phyloP scores from a whole-genome alignment of 805 yeast genomes.

The Yarrowia sp. region DNA sequence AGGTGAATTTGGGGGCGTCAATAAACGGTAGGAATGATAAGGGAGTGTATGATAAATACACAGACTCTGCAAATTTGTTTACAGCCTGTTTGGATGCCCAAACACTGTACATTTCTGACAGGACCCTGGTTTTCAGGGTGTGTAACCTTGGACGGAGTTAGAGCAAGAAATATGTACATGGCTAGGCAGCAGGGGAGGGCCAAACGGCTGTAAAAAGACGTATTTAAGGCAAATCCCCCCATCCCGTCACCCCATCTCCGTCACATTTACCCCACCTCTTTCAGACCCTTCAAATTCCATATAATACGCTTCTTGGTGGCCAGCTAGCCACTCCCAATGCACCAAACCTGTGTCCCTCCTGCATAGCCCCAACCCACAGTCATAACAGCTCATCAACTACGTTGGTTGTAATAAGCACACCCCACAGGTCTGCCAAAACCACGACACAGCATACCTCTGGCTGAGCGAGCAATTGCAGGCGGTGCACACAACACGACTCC shows the following conservation, averaged over 20 bases:
- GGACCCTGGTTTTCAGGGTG: background rate
- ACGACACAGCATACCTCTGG: conserved; percentile 14
- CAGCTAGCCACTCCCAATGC: conserved; percentile 15
- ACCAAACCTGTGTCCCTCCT: conserved; percentile 18
- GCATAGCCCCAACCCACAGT: conserved; percentile 27
- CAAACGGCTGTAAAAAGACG: background rate
- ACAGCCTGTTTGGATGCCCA: no score
- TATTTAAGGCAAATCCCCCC: no score
- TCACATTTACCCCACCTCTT: no score
- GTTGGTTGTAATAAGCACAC: background rate
- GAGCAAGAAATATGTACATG: background rate
- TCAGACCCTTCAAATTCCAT: background rate
- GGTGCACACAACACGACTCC: conserved; percentile 11
- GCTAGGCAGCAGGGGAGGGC: background rate
- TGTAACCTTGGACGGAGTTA: background rate
- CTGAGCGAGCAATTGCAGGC: conserved; percentile 26
- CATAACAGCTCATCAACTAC: conserved; percentile 26
- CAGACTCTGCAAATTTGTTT: no score
- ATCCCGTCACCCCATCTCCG: no score
- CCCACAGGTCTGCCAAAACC: conserved; percentile 4
- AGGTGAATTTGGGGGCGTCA: no score
- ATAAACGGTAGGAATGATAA: no score
- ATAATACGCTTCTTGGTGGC: background rate
- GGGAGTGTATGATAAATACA: no score
- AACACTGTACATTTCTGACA: no score